Conservation (phyloP, 2,329 filamentous ascomycete species). For the Aspergillus melleus region DNA sequence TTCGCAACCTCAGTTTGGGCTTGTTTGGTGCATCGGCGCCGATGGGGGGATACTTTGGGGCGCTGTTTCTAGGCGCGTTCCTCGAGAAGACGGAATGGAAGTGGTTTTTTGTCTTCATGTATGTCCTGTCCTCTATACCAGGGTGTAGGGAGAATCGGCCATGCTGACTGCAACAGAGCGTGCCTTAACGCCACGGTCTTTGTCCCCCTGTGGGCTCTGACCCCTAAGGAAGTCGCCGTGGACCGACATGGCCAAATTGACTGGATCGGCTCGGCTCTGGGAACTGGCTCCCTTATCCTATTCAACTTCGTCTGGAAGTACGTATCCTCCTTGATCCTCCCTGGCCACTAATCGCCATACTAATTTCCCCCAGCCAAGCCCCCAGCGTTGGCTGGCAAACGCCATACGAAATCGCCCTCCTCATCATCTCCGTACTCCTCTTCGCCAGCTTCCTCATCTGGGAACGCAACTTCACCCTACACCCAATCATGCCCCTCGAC, state of each 20-base stretch:
- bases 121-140: slow-evolving; percentile 11
- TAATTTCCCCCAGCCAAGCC: slow-evolving; percentile 34
- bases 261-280: slow-evolving; percentile 43
- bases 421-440: slow-evolving; percentile 40
- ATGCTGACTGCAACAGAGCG: slow-evolving; percentile 13
- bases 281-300: slow-evolving; percentile 43
- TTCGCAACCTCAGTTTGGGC: slow-evolving; percentile 48
- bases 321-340: slow-evolving; percentile 15
- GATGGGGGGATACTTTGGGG: slow-evolving; percentile 47
- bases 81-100: slow-evolving; percentile 38
- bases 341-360: not conserved
- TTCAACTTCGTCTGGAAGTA: slow-evolving; percentile 57
- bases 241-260: slow-evolving; percentile 42
- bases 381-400: slow-evolving; percentile 48
- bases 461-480: slow-evolving; percentile 41
- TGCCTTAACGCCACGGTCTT: slow-evolving; percentile 25
- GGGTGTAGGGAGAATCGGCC: not conserved
- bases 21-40: slow-evolving; percentile 52
- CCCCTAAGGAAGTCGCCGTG: slow-evolving; percentile 31
- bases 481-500: slow-evolving; percentile 49
- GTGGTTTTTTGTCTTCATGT: slow-evolving; percentile 46
- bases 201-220: slow-evolving; percentile 25
- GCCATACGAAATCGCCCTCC: slow-evolving; percentile 43
- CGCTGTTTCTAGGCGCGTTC: slow-evolving; percentile 43
- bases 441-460: slow-evolving; percentile 39